Evolutionary conservation across 192 early-diverging fungal genomes (phyloP).

Genomic region (Coemansia javaensis): DNA sequence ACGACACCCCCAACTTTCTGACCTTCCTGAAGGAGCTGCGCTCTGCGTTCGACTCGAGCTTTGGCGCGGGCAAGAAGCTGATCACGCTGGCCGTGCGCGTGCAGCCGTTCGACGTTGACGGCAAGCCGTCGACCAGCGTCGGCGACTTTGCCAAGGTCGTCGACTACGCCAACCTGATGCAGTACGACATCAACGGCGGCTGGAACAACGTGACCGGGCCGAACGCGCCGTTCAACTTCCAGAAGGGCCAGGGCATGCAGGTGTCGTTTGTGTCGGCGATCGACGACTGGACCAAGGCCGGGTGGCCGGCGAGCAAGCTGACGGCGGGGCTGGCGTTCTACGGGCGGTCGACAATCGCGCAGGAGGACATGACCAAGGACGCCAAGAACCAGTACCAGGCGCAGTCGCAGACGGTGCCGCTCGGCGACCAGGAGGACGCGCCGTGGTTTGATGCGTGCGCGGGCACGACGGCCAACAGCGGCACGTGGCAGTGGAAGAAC

Average conservation of each 20-base stretch:
- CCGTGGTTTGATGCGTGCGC: slow-evolving; percentile 53
- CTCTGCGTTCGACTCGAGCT: slow-evolving; percentile 8
- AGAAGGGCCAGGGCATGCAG: slow-evolving; percentile 25
- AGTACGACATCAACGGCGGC: slow-evolving; percentile 58
- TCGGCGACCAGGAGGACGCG: slow-evolving; percentile 55
- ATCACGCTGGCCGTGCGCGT: slow-evolving; percentile 63
- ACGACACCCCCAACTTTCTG: slow-evolving; percentile 65
- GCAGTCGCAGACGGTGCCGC: slow-evolving; percentile 26
- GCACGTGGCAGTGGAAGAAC: slow-evolving; percentile 63
- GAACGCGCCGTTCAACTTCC: slow-evolving; percentile 55
- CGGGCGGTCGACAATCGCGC: slow-evolving; percentile 50
- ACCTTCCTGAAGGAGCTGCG: slow-evolving; percentile 57
- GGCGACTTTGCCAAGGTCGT: slow-evolving; percentile 59
- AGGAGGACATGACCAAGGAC: slow-evolving; percentile 51
- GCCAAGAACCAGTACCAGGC: slow-evolving; percentile 47
- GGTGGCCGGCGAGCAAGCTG: slow-evolving; percentile 58
- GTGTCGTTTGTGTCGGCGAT: slow-evolving; percentile 51
- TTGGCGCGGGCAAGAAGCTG: slow-evolving; percentile 46
- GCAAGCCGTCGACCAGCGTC: slow-evolving; percentile 49
- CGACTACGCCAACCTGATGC: slow-evolving; percentile 66
- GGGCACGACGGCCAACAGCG: slow-evolving; percentile 44
- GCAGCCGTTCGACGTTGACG: slow-evolving; percentile 53
- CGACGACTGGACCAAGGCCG: slow-evolving; percentile 52
- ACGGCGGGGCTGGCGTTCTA: slow-evolving; percentile 61
- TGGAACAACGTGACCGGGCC: slow-evolving; percentile 57